Evolutionary conservation across 73 alveolate genomes (phyloP), one percentile per base, ranked within the genome.

Genomic region (Paraurostyla sp.): DNA sequence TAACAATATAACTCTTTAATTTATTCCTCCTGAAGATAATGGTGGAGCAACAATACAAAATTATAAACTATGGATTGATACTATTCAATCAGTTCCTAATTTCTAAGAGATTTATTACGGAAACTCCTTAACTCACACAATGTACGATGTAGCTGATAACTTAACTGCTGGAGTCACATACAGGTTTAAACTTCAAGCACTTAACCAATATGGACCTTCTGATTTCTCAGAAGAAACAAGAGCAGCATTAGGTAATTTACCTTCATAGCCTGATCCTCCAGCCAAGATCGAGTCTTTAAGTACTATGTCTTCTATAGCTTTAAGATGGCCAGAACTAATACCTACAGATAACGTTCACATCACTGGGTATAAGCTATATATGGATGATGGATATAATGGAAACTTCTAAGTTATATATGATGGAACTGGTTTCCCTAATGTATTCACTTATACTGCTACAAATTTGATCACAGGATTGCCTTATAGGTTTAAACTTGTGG

Each of bases 351-450:
- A 20, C 11, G 71, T 76, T 23, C 50, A 36, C 36, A 63, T 81
- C 29, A 71, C 71, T n/a, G 95, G 95, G 15, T 91, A 91, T 49
- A 22, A 6, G 4, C 58, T 91, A 0, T 84, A 71, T 58, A 75
- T 73, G 81, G 95, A 91, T 71, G 93, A 73, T 83, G 95, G 95
- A 30, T 35, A 27, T 20, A 59, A 83, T 38, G 95, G 95, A 18
- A 57, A 71, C 11, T 58, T 71, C 42, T 18, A 33, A 18, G 40
- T 73, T 0, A 58, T 91, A 36, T 84, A 83, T 73, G 91, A 83
- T 83, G 95, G 95, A 15, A 23, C 83, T 20, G 52, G 41, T 40
- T 43, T 23, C 22, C 95, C 95, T 45, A 71, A 69, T 36, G 49
- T 50, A 4, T 35, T 33, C 30, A 27, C 25, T 35, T 57, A 42